Conservation (phyloP, 768 basidiomycete species). For the Leccinum obscurum region DNA sequence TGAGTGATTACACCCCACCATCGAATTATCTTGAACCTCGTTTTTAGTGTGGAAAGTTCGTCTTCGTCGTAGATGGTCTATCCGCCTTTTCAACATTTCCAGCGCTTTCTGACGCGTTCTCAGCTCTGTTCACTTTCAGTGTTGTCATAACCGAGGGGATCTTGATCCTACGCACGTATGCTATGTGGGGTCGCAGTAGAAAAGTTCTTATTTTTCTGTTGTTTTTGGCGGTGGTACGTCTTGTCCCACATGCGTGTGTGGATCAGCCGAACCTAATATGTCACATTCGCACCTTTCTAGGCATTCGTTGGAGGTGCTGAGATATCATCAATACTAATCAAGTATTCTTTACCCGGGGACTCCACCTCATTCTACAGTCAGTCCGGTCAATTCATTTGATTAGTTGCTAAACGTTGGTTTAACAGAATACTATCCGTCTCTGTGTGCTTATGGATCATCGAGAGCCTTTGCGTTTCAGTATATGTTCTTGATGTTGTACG, state of each 20-base stretch:
- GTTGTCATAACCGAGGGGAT: constrained; percentile 15
- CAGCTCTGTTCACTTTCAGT: constrained; percentile 17
- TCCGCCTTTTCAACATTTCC: not conserved
- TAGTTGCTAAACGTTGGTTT: not conserved
- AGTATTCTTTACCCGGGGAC: constrained; percentile 18
- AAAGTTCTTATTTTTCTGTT: constrained; percentile 19
- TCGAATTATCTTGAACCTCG: not conserved
- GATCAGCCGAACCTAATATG: too few relatives aligned
- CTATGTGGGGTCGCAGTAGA: constrained; percentile 24
- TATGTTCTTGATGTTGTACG: constrained; percentile 20
- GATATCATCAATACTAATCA: not conserved
- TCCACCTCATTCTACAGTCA: constrained; percentile 20
- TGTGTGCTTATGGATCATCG: constrained; percentile 20
- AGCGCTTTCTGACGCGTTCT: not conserved
- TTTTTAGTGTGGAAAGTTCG: constrained; percentile 23
- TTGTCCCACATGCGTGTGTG: not conserved
- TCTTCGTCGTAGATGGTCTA: constrained; percentile 20
- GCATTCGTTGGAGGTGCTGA: constrained; percentile 12
- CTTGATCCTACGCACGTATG: constrained; percentile 24
- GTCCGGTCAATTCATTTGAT: constrained; percentile 2
- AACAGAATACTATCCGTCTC: constrained; percentile 23
- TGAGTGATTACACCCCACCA: not conserved
- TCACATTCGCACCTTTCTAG: constrained; percentile 4
- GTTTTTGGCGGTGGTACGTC: constrained; percentile 18
- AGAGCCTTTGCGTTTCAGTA: constrained; percentile 17